phyloP scores from a whole-genome alignment of 768 basidiomycete genomes.

The Agaricus blazei region DNA sequence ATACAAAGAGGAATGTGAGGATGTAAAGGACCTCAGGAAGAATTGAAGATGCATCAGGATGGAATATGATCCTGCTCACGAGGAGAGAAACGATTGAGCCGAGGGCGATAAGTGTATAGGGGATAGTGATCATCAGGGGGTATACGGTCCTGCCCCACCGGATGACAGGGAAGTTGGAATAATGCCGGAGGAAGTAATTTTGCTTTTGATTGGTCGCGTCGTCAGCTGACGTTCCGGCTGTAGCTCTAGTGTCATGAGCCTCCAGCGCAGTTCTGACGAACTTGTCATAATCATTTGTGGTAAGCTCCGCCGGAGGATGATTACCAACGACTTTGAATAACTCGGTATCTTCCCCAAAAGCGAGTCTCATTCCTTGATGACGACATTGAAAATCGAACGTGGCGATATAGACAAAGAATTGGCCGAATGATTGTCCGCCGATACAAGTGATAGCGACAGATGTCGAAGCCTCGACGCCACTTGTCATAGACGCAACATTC shows the following conservation, averaged over 20 bases:
- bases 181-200: not conserved
- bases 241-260: not conserved
- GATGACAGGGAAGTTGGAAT: not conserved
- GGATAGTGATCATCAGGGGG: not conserved
- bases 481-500: not conserved
- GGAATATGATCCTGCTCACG: not conserved
- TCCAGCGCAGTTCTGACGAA: not conserved
- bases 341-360: not conserved
- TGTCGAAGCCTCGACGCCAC: not conserved
- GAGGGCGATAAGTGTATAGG: not conserved
- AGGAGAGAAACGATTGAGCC: not conserved
- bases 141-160: not conserved
- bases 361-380: not conserved
- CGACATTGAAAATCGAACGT: not conserved
- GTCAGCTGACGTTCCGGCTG: not conserved
- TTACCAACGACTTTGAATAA: not conserved
- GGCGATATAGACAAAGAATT: not conserved
- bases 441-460: not conserved
- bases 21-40: not conserved
- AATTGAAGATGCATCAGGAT: not conserved
- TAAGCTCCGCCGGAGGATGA: no score
- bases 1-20: not conserved
- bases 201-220: not conserved
- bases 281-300: not conserved
- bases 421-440: not conserved